These are phyloP conservation scores for Wickerhamomyces rabaulensis DNA, from an alignment of 805 yeast species.

Conservation along the genomic window DNA sequence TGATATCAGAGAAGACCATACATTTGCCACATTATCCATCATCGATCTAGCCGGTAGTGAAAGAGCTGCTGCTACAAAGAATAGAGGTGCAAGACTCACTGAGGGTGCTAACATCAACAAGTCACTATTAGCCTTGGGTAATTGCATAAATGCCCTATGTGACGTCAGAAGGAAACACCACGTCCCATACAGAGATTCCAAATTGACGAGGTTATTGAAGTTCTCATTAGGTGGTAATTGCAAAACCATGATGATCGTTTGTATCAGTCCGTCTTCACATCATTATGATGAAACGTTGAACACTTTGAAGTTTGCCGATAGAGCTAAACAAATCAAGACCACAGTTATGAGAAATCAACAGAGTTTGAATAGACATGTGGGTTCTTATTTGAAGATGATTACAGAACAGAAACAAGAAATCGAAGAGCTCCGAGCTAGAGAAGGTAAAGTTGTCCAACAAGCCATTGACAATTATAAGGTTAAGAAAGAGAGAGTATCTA, in stretches of 20 bases:
- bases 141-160: conserved; percentile 89
- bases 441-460: conserved; percentile 35
- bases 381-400: conserved; percentile 78
- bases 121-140: conserved; percentile 84
- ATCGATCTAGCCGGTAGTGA: conserved; percentile 96
- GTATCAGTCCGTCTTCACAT: conserved; percentile 78
- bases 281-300: conserved; percentile 94
- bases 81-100: conserved; percentile 71
- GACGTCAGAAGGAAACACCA: conserved; percentile 63
- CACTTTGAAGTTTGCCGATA: conserved; percentile 83
- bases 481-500: conserved; percentile 34
- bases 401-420: conserved; percentile 75
- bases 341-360: conserved; percentile 70
- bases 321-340: conserved; percentile 89
- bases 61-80: conserved; percentile 84
- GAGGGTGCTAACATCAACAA: conserved; percentile 95
- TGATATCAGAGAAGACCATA: conserved; percentile 60
- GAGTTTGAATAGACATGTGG: conserved; percentile 75
- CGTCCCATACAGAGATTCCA: conserved; percentile 88
- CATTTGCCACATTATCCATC: conserved; percentile 75
- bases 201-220: conserved; percentile 78
- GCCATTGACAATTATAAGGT: conserved; percentile 31
- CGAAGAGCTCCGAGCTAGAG: conserved; percentile 57
- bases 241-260: conserved; percentile 93
- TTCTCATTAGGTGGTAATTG: conserved; percentile 93